Percentiles rank a stretch among this genome's conserved stretches.
Conservation (phyloP, 495 filamentous ascomycete genomes). For the Penicillium pulvis region DNA sequence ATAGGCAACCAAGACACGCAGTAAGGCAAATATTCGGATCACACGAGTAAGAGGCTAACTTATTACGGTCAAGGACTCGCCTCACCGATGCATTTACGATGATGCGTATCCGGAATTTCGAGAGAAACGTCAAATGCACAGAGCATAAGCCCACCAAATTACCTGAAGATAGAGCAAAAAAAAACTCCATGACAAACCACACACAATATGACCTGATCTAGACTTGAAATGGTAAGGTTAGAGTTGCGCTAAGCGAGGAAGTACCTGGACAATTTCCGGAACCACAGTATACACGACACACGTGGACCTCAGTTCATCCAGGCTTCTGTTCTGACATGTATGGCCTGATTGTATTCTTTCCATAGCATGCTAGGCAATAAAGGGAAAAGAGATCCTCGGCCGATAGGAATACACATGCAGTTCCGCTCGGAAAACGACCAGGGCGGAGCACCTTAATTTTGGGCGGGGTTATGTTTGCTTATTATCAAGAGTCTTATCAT, state of each 20-base stretch:
- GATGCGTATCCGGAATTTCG: slow-evolving; percentile 3
- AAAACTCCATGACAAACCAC: not conserved
- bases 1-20: not conserved
- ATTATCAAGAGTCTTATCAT: slow-evolving; percentile 35
- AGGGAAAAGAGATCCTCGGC: slow-evolving; percentile 10
- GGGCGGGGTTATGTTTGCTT: slow-evolving; percentile 33
- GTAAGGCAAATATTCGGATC: not conserved
- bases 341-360: not conserved
- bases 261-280: not conserved
- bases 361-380: slow-evolving; percentile 17
- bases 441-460: not conserved
- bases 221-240: not conserved
- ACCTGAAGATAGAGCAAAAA: not conserved
- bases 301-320: not conserved
- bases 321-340: not conserved
- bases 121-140: not conserved
- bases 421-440: slow-evolving; percentile 1
- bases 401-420: slow-evolving; percentile 4
- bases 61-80: not conserved
- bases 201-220: not conserved
- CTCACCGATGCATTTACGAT: slow-evolving; percentile 4
- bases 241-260: not conserved
- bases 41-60: not conserved
- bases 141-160: not conserved
- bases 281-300: not conserved